Conservation (phyloP, 768 basidiomycete species). For the Serendipita indica region DNA sequence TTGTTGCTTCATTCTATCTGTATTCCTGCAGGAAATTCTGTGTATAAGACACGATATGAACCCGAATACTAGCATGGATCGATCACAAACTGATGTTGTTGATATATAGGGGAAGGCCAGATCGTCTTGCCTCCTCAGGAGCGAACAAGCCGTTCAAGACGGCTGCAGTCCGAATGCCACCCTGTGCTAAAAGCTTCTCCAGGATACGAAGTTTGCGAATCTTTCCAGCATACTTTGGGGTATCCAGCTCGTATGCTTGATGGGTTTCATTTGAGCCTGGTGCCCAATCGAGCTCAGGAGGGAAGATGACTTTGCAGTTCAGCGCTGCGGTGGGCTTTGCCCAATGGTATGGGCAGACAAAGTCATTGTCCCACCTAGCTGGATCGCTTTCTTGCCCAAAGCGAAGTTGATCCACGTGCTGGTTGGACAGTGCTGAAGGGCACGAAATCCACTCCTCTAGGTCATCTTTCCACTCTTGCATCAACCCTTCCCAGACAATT, state of each 20-base stretch:
- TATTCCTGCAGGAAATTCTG: too few species aligned
- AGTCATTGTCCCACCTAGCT: constrained; percentile 32
- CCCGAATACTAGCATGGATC: too few species aligned
- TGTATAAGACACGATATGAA: too few species aligned
- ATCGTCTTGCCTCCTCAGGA: constrained; percentile 20
- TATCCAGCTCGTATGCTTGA: constrained; percentile 57
- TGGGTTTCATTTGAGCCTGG: constrained; percentile 23
- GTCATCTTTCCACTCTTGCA: constrained; percentile 49
- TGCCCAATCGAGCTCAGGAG: constrained; percentile 44
- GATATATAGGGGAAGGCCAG: too few species aligned
- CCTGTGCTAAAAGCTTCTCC: constrained; percentile 72
- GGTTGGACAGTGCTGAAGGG: constrained; percentile 23
- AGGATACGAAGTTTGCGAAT: constrained; percentile 55
- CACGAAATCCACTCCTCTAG: constrained; percentile 54
- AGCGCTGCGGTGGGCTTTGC: constrained; percentile 53
- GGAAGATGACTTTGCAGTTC: constrained; percentile 77
- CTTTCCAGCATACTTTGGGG: constrained; percentile 57
- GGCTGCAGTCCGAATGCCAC: constrained; percentile 69
- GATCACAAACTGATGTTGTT: too few species aligned
- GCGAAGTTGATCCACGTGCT: not conserved
- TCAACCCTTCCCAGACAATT: constrained; percentile 72
- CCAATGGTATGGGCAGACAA: constrained; percentile 70
- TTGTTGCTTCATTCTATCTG: too few species aligned
- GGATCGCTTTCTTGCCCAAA: constrained; percentile 13
- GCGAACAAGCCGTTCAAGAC: constrained; percentile 63